phyloP scores from a whole-genome alignment of 1,284 basidiomycete species.

The Ceratobasidium sp. region DNA sequence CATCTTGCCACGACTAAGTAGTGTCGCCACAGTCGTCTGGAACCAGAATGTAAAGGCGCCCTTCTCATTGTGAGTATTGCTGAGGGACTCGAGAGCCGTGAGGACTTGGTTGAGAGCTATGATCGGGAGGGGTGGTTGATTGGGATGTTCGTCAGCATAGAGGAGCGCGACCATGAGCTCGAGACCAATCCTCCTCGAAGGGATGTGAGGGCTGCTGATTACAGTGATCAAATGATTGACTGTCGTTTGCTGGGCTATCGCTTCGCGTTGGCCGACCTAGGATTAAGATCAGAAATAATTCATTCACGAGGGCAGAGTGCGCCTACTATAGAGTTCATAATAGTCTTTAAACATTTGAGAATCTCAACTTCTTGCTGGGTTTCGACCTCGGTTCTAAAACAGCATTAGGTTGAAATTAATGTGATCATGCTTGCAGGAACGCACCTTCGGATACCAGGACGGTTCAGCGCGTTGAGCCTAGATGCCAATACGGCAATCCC shows the following conservation, averaged over 20 bases:
- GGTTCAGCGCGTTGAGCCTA: conserved; percentile 75
- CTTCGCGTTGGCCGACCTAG: conserved; percentile 78
- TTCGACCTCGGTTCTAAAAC: conserved; percentile 64
- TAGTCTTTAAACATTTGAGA: conserved; percentile 84
- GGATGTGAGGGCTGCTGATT: conserved; percentile 82
- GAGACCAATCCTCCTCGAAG: conserved; percentile 79
- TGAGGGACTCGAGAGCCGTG: conserved; percentile 61
- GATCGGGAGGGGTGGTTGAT: conserved; percentile 50
- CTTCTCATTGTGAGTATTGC: conserved; percentile 26
- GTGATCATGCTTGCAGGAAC: conserved; percentile 33
- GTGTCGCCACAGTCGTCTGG: conserved; percentile 75
- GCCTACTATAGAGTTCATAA: conserved; percentile 78
- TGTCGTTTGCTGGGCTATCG: conserved; percentile 76
- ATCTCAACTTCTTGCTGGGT: conserved; percentile 84
- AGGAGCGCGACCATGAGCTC: conserved; percentile 76
- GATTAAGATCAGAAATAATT: conserved; percentile 39
- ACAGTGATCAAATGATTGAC: conserved; percentile 85
- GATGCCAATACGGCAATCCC: conserved; percentile 88
- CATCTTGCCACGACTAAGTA: conserved; percentile 91
- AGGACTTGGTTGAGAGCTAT: conserved; percentile 64
- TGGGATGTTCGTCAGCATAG: conserved; percentile 59
- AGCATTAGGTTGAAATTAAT: background rate
- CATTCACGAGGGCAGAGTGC: too few species aligned
- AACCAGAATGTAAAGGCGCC: conserved; percentile 52
- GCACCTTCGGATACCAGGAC: conserved; percentile 68